Base-by-base conservation (phyloP, 116 monocot species). In the Posidonia oceanica region DNA sequence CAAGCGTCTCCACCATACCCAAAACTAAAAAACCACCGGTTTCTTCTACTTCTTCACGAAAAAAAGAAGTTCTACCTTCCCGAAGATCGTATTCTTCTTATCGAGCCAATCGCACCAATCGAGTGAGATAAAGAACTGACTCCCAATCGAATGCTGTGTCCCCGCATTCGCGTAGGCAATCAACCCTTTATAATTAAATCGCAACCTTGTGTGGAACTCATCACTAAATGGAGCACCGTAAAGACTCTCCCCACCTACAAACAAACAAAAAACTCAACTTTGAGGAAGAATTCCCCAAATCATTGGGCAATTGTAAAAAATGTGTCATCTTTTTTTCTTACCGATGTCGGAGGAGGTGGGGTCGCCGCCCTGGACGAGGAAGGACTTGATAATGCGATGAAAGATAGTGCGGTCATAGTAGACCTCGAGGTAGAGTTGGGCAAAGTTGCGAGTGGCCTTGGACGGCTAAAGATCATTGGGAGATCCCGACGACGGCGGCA, bases 131-230 rank as follows among this genome's bases (percentile, higher is more conserved):
- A 97, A 97, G 71, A 97, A 97, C 64, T 97, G 97, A 67, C 92
- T 97, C 57, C 97, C 97, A 80, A 92, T 97, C 3, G 97, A 89
- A n/a, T n/a, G n/a, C n/a, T n/a, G n/a, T n/a, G n/a, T n/a, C n/a
- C n/a, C n/a, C n/a, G 97, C 92, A 85, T 97, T 97, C 42, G 97
- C 97, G 63, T 92, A 97, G 37, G 92, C 97, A 78, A 97, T 89
- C 57, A 97, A 59, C 2, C 89, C 97, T 56, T 92, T 88, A 71
- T 97, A 92, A 69, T 91, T 97, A 73, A 97, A 97, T 69, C 83
- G 78, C 55, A 97, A 54, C 48, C 97, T 89, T 3, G 97, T 83
- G 78, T 97, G 97, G 74, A 89, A 92, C 68, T 97, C 97, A 77
- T 97, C 97, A 11, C 80, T 51, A 74, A 97, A 97, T 1, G 74